Evolutionary conservation across 2,329 filamentous ascomycete genomes (phyloP).

Genomic region (Botrytis paeoniae): DNA sequence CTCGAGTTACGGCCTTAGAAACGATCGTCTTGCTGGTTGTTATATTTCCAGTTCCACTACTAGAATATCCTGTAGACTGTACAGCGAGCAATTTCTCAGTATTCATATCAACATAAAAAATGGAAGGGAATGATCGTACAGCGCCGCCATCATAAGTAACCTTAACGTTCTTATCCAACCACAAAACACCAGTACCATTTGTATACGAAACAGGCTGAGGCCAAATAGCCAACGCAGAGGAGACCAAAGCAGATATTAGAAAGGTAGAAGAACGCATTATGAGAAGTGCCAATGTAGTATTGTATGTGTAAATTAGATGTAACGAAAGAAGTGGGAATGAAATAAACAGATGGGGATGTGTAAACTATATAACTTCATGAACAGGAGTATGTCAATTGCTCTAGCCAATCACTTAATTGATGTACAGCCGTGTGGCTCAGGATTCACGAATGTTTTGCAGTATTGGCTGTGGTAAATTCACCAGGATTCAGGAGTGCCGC

Average conservation of each 20-base stretch:
- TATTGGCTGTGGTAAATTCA: background rate
- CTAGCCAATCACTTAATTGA: background rate
- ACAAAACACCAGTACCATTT: slow-evolving; percentile 52
- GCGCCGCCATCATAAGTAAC: slow-evolving; percentile 57
- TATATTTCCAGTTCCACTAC: background rate
- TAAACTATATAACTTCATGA: slow-evolving; percentile 38
- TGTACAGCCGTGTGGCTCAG: slow-evolving; percentile 1
- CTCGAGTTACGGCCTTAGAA: slow-evolving; percentile 54
- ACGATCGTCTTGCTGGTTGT: slow-evolving; percentile 51
- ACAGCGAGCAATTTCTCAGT: slow-evolving; percentile 32
- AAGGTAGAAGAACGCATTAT: slow-evolving; percentile 28
- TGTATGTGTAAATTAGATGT: background rate
- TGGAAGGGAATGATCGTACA: slow-evolving; percentile 49
- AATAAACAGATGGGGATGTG: background rate
- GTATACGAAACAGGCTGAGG: slow-evolving; percentile 51
- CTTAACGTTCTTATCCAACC: slow-evolving; percentile 50
- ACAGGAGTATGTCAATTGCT: background rate
- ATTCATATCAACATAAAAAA: slow-evolving; percentile 23
- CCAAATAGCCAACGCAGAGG: slow-evolving; percentile 50
- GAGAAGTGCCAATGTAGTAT: background rate
- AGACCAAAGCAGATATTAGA: slow-evolving; percentile 26
- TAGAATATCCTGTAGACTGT: slow-evolving; percentile 21
- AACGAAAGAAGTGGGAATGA: background rate
- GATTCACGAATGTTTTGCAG: background rate
- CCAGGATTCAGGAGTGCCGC: slow-evolving; percentile 13